Conservation (phyloP, 1,139 yeast genomes). For the Debaryomycetaceae sp. region DNA sequence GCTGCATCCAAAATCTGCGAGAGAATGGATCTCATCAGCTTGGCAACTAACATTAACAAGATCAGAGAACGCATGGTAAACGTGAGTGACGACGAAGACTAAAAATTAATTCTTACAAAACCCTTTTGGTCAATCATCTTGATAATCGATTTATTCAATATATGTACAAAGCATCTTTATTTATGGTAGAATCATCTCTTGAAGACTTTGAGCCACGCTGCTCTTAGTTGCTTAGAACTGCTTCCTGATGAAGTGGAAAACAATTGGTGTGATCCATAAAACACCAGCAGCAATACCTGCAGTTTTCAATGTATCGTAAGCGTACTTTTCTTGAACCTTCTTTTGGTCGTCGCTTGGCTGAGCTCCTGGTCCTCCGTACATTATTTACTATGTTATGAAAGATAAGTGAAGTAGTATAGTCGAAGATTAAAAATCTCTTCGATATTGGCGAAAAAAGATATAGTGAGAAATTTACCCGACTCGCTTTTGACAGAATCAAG, state of each 20-base stretch:
- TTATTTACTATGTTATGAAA: conserved; percentile 17
- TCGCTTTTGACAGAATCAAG: not conserved
- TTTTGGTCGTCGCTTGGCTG: conserved; percentile 76
- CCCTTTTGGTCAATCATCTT: not conserved
- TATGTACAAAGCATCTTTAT: conserved; percentile 1
- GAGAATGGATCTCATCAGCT: conserved; percentile 60
- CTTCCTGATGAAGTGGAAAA: conserved; percentile 58
- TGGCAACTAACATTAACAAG: conserved; percentile 67
- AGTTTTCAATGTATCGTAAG: conserved; percentile 60
- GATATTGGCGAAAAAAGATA: not conserved
- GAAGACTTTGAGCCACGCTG: too few relatives aligned
- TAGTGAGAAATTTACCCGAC: not conserved
- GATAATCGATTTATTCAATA: conserved; percentile 1
- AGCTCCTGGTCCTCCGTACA: conserved; percentile 80
- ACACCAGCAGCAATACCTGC: conserved; percentile 75
- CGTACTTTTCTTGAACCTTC: conserved; percentile 66
- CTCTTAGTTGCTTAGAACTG: conserved; percentile 35
- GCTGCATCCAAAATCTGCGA: conserved; percentile 87
- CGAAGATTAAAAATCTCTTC: conserved; percentile 1
- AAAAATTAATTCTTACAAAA: not conserved
- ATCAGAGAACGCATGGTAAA: conserved; percentile 52
- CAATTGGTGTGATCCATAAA: conserved; percentile 72
- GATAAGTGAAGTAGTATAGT: not conserved
- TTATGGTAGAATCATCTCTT: not conserved
- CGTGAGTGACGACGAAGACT: conserved; percentile 15